Evolutionary conservation across 2,329 filamentous ascomycete species (phyloP).

Genomic region (Botrytis porri): DNA sequence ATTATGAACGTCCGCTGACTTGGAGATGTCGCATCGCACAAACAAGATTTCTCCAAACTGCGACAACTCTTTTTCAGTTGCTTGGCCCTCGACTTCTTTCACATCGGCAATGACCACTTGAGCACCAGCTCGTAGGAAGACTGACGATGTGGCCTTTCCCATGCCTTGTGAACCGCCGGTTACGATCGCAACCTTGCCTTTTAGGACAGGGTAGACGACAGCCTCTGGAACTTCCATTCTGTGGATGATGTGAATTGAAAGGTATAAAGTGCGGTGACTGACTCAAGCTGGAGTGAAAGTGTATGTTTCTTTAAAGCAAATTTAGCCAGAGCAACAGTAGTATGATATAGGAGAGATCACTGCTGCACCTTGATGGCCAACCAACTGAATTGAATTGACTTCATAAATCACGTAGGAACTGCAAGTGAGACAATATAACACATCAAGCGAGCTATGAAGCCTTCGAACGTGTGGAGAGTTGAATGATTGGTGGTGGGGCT

Average conservation of each 20-base stretch:
- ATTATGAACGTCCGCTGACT: constrained; percentile 14
- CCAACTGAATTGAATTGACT: not conserved
- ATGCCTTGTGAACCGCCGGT: constrained; percentile 37
- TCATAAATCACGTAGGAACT: not conserved
- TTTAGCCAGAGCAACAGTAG: not conserved
- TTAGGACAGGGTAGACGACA: constrained; percentile 17
- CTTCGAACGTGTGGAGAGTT: not conserved
- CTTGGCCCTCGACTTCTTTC: constrained; percentile 5
- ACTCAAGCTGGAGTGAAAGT: not conserved
- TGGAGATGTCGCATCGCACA: constrained; percentile 16
- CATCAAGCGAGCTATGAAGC: not conserved
- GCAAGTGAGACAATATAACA: not conserved
- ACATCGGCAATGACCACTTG: constrained; percentile 16
- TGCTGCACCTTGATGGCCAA: not conserved
- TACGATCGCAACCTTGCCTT: constrained; percentile 26
- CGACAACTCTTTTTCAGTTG: constrained; percentile 8
- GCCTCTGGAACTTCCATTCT: constrained; percentile 19
- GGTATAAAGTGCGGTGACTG: not conserved
- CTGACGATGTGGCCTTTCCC: constrained; percentile 32
- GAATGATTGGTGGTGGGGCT: not conserved
- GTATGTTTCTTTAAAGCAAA: not conserved
- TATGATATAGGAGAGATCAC: not conserved
- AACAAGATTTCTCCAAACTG: constrained; percentile 2
- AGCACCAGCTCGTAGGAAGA: constrained; percentile 14
- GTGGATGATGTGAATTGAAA: not conserved